These are phyloP conservation scores for peach (Prunus persica) DNA, from an alignment of 306 rosid genomes.

Conservation along the genomic window DNA sequence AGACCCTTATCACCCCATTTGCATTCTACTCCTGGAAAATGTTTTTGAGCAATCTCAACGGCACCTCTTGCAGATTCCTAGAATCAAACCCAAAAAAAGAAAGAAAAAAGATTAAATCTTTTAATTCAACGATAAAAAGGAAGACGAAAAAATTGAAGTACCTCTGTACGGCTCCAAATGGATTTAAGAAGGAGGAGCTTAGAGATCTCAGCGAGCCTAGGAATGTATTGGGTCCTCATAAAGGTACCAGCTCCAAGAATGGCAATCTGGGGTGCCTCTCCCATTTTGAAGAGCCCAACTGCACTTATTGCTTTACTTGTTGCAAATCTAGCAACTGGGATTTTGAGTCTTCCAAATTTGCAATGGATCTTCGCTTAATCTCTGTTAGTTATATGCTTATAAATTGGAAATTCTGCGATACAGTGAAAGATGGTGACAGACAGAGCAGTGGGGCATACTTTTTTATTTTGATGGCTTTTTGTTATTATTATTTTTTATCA, in stretches of 20 bases:
- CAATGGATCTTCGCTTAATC: not conserved
- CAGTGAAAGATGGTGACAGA: not conserved
- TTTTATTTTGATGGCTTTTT: not conserved
- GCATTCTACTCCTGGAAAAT: slow-evolving; percentile 51
- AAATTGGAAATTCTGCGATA: not conserved
- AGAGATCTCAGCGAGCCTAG: slow-evolving; percentile 78
- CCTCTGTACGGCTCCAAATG: slow-evolving; percentile 96
- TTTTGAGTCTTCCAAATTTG: not conserved
- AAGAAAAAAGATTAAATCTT: not conserved
- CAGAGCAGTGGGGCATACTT: not conserved
- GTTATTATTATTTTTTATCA: too few relatives aligned
- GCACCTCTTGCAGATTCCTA: slow-evolving; percentile 72
- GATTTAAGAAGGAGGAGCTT: slow-evolving; percentile 58
- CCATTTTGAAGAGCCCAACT: slow-evolving; percentile 30
- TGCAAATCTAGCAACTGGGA: slow-evolving; percentile 10
- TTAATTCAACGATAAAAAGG: too few relatives aligned
- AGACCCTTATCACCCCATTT: slow-evolving; percentile 82
- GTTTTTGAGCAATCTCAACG: slow-evolving; percentile 57
- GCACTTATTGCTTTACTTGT: not conserved
- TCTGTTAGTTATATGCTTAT: not conserved
- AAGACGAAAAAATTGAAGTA: not conserved
- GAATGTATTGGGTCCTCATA: slow-evolving; percentile 78
- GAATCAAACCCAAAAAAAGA: slow-evolving; percentile 2
- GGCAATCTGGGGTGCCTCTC: slow-evolving; percentile 54
- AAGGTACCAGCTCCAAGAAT: slow-evolving; percentile 88